Percentiles rank a stretch among this genome's conserved stretches.
These are phyloP conservation scores for Ilyonectria sp. DNA, from an alignment of 2,329 filamentous ascomycete species.

Conservation along the genomic window DNA sequence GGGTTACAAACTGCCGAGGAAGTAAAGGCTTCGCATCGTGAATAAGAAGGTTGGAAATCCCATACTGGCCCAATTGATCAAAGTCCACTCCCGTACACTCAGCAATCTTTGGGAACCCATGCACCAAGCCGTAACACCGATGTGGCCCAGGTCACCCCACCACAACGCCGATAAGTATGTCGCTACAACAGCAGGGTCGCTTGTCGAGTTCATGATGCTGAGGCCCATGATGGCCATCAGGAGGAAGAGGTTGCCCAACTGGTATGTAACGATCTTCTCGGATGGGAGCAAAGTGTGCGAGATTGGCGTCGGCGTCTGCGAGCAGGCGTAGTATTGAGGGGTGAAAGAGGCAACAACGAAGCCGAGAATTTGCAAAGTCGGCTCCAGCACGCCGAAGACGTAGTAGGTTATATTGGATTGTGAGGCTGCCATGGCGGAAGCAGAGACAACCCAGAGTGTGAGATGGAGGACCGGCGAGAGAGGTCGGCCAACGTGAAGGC, in stretches of 20 bases:
- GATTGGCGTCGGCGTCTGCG: slow-evolving; percentile 1
- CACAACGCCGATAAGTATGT: slow-evolving; percentile 9
- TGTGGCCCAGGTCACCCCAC: slow-evolving; percentile 7
- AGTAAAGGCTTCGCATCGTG: slow-evolving; percentile 6
- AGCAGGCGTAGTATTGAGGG: neutral
- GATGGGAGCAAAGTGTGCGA: slow-evolving; percentile 6
- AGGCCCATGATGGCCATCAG: neutral
- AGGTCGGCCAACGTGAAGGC: too few species aligned
- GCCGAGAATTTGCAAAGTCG: slow-evolving; percentile 2
- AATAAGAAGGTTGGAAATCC: slow-evolving; percentile 3
- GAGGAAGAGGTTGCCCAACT: slow-evolving; percentile 5
- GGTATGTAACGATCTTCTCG: slow-evolving; percentile 2
- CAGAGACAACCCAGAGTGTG: neutral
- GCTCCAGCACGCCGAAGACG: slow-evolving; percentile 6
- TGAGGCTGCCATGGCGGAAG: neutral
- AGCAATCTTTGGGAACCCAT: slow-evolving; percentile 6
- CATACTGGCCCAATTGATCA: slow-evolving; percentile 1
- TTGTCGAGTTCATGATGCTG: slow-evolving; percentile 1
- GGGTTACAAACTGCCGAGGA: neutral
- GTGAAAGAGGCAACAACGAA: slow-evolving; percentile 6
- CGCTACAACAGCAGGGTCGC: neutral
- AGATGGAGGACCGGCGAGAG: too few species aligned
- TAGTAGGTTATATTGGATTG: slow-evolving; percentile 1
- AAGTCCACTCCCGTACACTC: slow-evolving; percentile 5
- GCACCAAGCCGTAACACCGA: slow-evolving; percentile 5